phyloP scores from a whole-genome alignment of 768 basidiomycete species.

The Podaxis sp. region DNA sequence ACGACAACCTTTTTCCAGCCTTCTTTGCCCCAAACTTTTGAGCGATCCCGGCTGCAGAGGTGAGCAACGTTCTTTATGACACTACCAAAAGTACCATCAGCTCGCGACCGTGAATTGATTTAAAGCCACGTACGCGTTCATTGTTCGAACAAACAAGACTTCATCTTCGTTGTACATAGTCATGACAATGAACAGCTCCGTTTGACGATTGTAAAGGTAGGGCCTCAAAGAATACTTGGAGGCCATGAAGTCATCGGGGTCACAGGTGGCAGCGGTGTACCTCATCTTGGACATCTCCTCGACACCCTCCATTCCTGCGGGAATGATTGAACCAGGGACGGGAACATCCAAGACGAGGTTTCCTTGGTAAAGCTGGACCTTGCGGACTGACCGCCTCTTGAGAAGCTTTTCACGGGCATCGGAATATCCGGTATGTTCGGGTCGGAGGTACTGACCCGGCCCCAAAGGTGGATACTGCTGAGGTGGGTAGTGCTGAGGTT shows the following conservation, averaged over 20 bases:
- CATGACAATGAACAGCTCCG: slow-evolving; percentile 94
- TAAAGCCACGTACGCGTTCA: slow-evolving; percentile 64
- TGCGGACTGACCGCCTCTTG: slow-evolving; percentile 73
- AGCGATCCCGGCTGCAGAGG: slow-evolving; percentile 63
- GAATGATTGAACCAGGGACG: slow-evolving; percentile 75
- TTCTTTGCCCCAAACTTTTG: slow-evolving; percentile 82
- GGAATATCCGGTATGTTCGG: slow-evolving; percentile 55
- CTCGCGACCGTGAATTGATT: background rate
- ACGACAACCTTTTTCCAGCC: slow-evolving; percentile 92
- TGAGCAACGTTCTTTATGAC: slow-evolving; percentile 87
- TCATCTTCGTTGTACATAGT: slow-evolving; percentile 97
- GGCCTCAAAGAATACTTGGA: slow-evolving; percentile 75
- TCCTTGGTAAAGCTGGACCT: slow-evolving; percentile 76
- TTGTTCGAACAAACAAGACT: slow-evolving; percentile 69
- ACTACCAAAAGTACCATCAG: slow-evolving; percentile 28
- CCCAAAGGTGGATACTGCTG: slow-evolving; percentile 60
- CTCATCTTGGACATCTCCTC: slow-evolving; percentile 84
- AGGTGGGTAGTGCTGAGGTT: slow-evolving; percentile 59
- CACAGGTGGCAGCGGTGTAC: slow-evolving; percentile 86
- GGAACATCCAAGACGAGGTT: slow-evolving; percentile 83
- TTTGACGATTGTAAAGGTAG: slow-evolving; percentile 73
- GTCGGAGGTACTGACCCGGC: slow-evolving; percentile 43
- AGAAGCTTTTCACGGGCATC: slow-evolving; percentile 74
- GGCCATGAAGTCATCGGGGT: slow-evolving; percentile 83
- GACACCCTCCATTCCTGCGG: slow-evolving; percentile 51